Base-by-base conservation (phyloP, 2,329 filamentous ascomycete species). In the Dactylella cylindrospora region DNA sequence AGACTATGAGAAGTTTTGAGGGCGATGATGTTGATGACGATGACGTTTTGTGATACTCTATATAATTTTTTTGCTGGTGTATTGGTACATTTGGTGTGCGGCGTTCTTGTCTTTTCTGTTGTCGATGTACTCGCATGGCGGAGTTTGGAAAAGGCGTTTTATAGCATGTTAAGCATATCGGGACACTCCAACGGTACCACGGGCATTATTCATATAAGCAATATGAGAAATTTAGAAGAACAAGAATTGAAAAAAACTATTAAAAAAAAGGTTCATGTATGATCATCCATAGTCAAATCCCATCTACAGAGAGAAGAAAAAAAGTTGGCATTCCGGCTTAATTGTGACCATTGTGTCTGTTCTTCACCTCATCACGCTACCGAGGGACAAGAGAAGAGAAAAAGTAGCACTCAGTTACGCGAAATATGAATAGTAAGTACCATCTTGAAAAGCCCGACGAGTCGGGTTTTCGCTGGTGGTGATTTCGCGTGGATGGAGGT, bases 251-350 rank as follows among this genome's bases (percentile, higher is more conserved):
- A n/a, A n/a, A n/a, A n/a, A n/a, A n/a, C n/a, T n/a, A n/a, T n/a
- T n/a, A n/a, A n/a, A n/a, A n/a, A n/a, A n/a, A n/a, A n/a, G n/a
- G n/a, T 54, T 10, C 45, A 53, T 61, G 55, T 61, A 61, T 44
- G 55, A 53, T 61, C 55, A 61, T 29, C 35, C 55, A 61, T 61
- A 61, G 55, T 61, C 55, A 61, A 61, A 61, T 61, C 55, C 55
- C 55, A 53, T 61, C 40, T 26, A 61, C 41, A 35, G 55, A 39
- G 54, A 39, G 33, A 38, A 40, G 41, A 26, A 38, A 23, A 44
- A 17, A 61, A n/a, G n/a, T n/a, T 61, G 55, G 55, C 55, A 61
- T 61, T 61, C 55, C 55, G 55, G 55, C 55, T 61, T 61, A 61
- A 61, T 61, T 61, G 55, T 61, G 55, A 61, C 55, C 55, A 49